phyloP scores from a whole-genome alignment of 768 basidiomycete species.

The Butyriboletus loyo region DNA sequence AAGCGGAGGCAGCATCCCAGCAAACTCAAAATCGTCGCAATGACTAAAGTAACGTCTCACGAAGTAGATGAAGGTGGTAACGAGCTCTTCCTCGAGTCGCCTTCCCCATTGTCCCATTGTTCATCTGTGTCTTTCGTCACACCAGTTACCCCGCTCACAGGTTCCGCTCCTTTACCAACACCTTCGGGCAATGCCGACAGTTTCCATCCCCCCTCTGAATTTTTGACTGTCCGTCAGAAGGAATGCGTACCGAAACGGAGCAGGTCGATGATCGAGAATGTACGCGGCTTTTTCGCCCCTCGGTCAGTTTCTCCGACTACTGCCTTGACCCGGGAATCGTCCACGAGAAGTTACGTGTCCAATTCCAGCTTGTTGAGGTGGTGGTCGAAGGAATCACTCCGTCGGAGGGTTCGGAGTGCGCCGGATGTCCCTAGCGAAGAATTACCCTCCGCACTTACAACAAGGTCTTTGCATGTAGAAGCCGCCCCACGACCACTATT shows the following conservation, averaged over 20 bases:
- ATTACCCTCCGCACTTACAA: constrained; percentile 24
- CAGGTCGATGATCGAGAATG: constrained; percentile 59
- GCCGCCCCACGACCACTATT: constrained; percentile 7
- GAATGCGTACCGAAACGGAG: constrained; percentile 39
- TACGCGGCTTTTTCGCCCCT: constrained; percentile 56
- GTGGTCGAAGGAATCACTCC: constrained; percentile 49
- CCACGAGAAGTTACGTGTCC: constrained; percentile 27
- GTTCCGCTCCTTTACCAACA: constrained; percentile 12
- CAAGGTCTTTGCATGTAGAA: constrained; percentile 24
- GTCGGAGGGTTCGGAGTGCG: constrained; percentile 51
- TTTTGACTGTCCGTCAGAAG: constrained; percentile 21
- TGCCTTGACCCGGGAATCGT: constrained; percentile 27
- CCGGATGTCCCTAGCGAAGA: constrained; percentile 41
- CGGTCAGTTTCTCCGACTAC: constrained; percentile 42
- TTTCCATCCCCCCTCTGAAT: constrained; percentile 28
- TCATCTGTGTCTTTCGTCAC: constrained; percentile 31
- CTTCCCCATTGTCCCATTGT: constrained; percentile 41
- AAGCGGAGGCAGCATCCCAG: constrained; percentile 25
- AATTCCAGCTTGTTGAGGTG: constrained; percentile 39
- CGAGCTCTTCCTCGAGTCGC: constrained; percentile 27
- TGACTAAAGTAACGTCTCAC: constrained; percentile 15
- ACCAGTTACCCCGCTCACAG: constrained; percentile 23
- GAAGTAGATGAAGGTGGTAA: constrained; percentile 25
- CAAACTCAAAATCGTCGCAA: constrained; percentile 29
- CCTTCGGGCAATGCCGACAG: constrained; percentile 9